A percentile compares a stretch with the other conserved stretches of the same genome.
phyloP scores from a whole-genome alignment of 2,329 filamentous ascomycete species.

The Cordyceps militaris region DNA sequence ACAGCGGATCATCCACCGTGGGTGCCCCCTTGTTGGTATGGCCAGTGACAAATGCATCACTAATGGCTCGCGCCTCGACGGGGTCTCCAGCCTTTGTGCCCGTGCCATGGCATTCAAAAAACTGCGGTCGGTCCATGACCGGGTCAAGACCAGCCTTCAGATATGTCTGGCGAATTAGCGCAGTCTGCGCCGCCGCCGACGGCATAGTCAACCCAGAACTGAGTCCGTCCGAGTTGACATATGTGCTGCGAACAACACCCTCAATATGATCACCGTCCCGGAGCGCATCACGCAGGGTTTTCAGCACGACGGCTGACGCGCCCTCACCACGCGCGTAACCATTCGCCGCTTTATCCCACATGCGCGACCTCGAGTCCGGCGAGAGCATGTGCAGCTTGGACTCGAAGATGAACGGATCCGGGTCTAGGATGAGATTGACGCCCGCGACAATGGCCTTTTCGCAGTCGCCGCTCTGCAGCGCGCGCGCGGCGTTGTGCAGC shows the following conservation, averaged over 20 bases:
- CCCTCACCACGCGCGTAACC: conserved; percentile 49
- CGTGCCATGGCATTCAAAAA: conserved; percentile 34
- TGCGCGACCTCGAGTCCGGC: conserved; percentile 25
- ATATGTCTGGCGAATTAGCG: conserved; percentile 25
- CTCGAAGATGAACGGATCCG: conserved; percentile 25
- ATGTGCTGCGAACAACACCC: conserved; percentile 40
- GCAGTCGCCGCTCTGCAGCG: conserved; percentile 37
- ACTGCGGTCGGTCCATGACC: conserved; percentile 27
- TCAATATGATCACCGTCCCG: conserved; percentile 44
- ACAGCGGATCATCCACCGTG: conserved; percentile 14
- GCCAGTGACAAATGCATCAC: not conserved
- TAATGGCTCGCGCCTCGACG: conserved; percentile 37
- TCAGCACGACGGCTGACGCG: conserved; percentile 38
- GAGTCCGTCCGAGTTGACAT: conserved; percentile 45
- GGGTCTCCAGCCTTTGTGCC: conserved; percentile 34
- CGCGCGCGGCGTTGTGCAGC: conserved; percentile 40
- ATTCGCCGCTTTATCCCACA: conserved; percentile 37
- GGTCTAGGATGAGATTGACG: conserved; percentile 16
- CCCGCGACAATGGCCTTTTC: conserved; percentile 28
- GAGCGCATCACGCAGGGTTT: conserved; percentile 36
- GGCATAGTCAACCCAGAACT: conserved; percentile 50
- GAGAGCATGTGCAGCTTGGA: conserved; percentile 33
- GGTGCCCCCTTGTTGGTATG: not conserved
- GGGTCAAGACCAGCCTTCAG: conserved; percentile 16
- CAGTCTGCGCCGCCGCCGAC: conserved; percentile 34